A percentile compares a stretch with the other conserved stretches of the same genome.
These are phyloP conservation scores for Dimargaris cristalligena DNA, from an alignment of 192 early-diverging fungal genomes.

Conservation along the genomic window DNA sequence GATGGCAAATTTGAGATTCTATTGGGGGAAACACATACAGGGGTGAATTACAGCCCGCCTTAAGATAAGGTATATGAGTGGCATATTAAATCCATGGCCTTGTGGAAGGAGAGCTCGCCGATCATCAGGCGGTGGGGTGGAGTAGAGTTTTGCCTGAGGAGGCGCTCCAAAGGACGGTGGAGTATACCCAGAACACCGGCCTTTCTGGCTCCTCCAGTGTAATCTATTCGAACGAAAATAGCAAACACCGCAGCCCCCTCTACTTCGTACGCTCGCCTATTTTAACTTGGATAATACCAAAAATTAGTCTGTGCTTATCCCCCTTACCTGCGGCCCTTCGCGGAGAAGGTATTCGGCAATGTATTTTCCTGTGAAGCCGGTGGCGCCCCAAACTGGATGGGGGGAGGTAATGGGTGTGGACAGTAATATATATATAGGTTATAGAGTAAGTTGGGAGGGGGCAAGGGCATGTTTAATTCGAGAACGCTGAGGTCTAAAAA, in stretches of 20 bases:
- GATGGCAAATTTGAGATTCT: slow-evolving; percentile 51
- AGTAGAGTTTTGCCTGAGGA: too few relatives aligned
- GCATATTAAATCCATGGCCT: not conserved
- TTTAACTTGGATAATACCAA: not conserved
- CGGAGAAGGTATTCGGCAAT: slow-evolving; percentile 46
- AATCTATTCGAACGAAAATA: not conserved
- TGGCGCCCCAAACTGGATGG: slow-evolving; percentile 50
- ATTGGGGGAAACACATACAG: not conserved
- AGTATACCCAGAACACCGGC: too few relatives aligned
- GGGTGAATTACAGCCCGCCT: not conserved
- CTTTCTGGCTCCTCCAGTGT: too few relatives aligned
- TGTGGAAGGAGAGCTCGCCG: too few relatives aligned
- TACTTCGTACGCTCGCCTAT: not conserved
- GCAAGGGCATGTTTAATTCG: not conserved
- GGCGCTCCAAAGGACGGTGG: too few relatives aligned
- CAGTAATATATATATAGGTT: not conserved
- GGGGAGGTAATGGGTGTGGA: not conserved
- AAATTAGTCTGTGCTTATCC: not conserved
- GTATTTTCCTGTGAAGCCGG: slow-evolving; percentile 65
- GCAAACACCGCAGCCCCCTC: not conserved
- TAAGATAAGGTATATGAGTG: not conserved
- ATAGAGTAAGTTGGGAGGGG: not conserved
- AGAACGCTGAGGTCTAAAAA: not conserved
- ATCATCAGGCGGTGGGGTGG: too few relatives aligned
- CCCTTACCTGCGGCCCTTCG: slow-evolving; percentile 23